Percentiles rank a stretch among this genome's conserved stretches.
Evolutionary conservation across 441 rosid genomes (phyloP).

Genomic region (Populus hybrid): DNA sequence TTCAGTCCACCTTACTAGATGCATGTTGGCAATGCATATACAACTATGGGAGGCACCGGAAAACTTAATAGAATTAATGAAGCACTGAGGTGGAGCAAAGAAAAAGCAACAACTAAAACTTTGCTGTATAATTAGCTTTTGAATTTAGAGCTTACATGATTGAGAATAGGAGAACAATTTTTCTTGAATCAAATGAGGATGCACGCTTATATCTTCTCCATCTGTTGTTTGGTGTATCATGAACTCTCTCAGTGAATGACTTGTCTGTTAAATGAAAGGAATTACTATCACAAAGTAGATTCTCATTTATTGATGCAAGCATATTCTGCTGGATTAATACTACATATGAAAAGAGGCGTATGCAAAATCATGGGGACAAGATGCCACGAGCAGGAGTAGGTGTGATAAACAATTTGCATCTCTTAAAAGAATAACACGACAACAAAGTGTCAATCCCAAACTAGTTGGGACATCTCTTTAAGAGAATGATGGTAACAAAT

Average conservation of each 20-base stretch:
- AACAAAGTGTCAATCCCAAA: neutral
- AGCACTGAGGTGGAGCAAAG: neutral
- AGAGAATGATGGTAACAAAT: neutral
- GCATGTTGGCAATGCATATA: neutral
- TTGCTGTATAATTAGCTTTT: conserved; percentile 6
- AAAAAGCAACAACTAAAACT: neutral
- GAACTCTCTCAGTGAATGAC: conserved; percentile 53
- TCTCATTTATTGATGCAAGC: neutral
- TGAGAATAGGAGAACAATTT: conserved; percentile 81
- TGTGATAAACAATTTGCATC: neutral
- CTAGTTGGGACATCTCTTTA: neutral
- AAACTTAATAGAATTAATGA: neutral
- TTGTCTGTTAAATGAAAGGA: conserved; percentile 45
- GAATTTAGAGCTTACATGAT: conserved; percentile 61
- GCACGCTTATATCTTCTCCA: conserved; percentile 91
- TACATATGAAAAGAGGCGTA: neutral
- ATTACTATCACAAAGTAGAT: neutral
- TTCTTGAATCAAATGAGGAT: conserved; percentile 82
- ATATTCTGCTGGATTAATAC: neutral
- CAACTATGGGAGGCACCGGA: neutral
- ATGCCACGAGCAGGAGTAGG: neutral
- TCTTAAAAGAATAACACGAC: neutral
- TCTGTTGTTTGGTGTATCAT: conserved; percentile 69
- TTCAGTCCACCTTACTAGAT: neutral
- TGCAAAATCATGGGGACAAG: neutral